Conservation (phyloP, 2,329 filamentous ascomycete species). For the Fusarium nisikadoi region DNA sequence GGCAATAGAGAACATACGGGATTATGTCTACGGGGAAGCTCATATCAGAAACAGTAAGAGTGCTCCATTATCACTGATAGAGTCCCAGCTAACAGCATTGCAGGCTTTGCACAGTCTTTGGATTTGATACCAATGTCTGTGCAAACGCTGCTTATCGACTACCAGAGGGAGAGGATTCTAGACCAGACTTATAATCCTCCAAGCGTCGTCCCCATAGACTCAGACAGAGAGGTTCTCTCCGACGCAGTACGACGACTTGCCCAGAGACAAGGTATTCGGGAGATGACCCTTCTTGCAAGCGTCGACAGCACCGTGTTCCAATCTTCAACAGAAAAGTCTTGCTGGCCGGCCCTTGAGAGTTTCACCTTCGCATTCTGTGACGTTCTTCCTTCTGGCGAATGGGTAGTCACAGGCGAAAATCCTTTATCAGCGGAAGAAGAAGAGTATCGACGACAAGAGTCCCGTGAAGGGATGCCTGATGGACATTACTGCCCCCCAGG, state of each 20-base stretch:
- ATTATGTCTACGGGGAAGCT: not conserved
- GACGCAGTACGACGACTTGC: not conserved
- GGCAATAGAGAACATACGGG: not conserved
- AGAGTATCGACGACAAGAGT: not conserved
- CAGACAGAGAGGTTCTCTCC: fast-evolving
- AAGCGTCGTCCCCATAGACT: not conserved
- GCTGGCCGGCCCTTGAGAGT: not conserved
- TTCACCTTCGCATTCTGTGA: not conserved
- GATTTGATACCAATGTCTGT: not conserved
- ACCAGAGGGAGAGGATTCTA: not conserved
- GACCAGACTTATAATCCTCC: not conserved
- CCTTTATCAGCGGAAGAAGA: not conserved
- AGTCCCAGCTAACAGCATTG: not conserved
- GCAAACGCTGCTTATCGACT: not conserved
- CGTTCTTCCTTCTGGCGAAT: not conserved
- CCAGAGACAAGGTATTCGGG: not conserved
- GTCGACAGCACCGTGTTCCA: not conserved
- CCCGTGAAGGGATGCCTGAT: not conserved
- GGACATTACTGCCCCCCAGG: not conserved
- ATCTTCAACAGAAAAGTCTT: not conserved
- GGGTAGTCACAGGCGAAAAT: not conserved
- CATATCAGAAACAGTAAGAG: not conserved
- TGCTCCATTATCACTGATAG: not conserved
- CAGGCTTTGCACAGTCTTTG: not conserved
- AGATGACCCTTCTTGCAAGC: not conserved